Evolutionary conservation across 495 filamentous ascomycete species (phyloP).

Genomic region (Penicillium chermesinum): DNA sequence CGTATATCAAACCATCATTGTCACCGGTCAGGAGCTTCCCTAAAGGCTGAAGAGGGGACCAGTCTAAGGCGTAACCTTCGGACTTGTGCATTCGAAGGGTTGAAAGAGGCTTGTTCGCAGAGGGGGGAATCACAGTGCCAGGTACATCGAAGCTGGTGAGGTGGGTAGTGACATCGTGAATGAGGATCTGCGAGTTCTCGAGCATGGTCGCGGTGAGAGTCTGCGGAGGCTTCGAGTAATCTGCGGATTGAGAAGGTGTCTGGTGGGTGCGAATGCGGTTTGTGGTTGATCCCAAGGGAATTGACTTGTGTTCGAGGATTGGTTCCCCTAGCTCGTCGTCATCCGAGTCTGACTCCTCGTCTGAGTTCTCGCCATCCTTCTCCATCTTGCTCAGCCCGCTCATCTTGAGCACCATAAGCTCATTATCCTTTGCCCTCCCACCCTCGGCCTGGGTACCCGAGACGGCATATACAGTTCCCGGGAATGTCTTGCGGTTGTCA

Average conservation of each 20-base stretch:
- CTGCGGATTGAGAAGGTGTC: constrained; percentile 54
- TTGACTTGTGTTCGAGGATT: constrained; percentile 86
- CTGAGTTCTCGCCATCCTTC: constrained; percentile 60
- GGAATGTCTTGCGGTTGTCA: constrained; percentile 83
- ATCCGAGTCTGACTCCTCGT: constrained; percentile 68
- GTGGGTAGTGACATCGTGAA: constrained; percentile 89
- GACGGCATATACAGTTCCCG: constrained; percentile 89
- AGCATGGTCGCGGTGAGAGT: constrained; percentile 88
- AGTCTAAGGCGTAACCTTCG: constrained; percentile 93
- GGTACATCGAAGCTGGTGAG: constrained; percentile 83
- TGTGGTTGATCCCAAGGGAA: constrained; percentile 77
- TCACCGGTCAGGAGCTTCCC: constrained; percentile 92
- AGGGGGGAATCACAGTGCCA: constrained; percentile 69
- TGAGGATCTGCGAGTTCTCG: constrained; percentile 79
- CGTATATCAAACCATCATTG: constrained; percentile 81
- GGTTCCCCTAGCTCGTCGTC: constrained; percentile 81
- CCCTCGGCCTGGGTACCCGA: constrained; percentile 87
- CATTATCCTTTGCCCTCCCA: constrained; percentile 72
- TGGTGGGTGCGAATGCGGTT: constrained; percentile 89
- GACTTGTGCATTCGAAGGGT: constrained; percentile 86
- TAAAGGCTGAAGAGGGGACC: constrained; percentile 70
- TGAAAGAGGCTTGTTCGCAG: constrained; percentile 76
- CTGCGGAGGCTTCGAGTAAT: constrained; percentile 63
- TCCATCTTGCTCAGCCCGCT: constrained; percentile 86
- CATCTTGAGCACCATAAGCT: constrained; percentile 92